Evolutionary conservation across 1,284 basidiomycete genomes (phyloP), one percentile per base, ranked within the genome.

Genomic region (Cronartium ribicola): DNA sequence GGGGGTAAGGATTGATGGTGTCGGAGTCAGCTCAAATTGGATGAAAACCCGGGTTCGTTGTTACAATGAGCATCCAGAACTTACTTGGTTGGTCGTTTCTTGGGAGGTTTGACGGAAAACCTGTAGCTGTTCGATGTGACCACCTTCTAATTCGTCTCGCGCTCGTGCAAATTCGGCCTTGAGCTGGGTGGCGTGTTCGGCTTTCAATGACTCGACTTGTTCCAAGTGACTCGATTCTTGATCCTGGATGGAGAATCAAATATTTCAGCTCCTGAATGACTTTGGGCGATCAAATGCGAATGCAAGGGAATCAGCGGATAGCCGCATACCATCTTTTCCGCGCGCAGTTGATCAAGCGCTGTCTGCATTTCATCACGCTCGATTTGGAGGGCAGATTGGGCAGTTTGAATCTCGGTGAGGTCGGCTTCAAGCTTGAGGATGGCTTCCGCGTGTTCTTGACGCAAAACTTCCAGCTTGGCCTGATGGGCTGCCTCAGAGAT

Each of bases 11-110:
- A 43, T 20, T 61, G 41, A 69, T 44, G 29, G 4, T 29, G 17
- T 22, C 44, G 57, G 10, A 20, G 7, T 44, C 11, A 3, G 5
- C 48, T 17, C 20, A 13, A 51, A 11, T 51, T 51, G 48, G 20
- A n/a, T n/a, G n/a, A 3, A 51, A 51, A 17, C 48, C 44, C 20
- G 44, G 17, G 36, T 44, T 22, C 44, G 22, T 4, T 44, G 59
- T n/a, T 10, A 41, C 37, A 48, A 14, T 40, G 43, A 17, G 4
- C 14, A 61, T 69, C n/a, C 5, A 8, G 41, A 44, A 64, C 68
- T 63, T 55, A 37, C 68, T 43, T 70, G 68, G 8, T 70, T 61
- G 29, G 68, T 70, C 20, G 68, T 61, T 48, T 70, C 68, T 63
- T 70, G 68, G 10, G 68, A 70, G n/a, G 39, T 51, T 51, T 63